phyloP scores from a whole-genome alignment of 2,329 filamentous ascomycete genomes.

The Ophiostoma sp. region DNA sequence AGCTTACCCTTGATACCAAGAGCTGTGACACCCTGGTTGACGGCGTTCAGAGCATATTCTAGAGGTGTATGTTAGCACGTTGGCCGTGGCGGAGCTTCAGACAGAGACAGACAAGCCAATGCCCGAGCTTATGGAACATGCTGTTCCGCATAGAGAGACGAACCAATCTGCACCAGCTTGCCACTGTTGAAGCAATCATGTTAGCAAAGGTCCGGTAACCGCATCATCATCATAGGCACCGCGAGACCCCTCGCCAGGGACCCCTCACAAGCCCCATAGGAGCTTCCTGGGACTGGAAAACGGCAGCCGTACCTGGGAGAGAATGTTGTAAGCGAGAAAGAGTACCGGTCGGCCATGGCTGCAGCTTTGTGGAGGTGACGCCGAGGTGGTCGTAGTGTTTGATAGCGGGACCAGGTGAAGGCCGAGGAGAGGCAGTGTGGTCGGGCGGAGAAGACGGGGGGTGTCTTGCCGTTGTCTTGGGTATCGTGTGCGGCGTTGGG shows the following conservation, averaged over 20 bases:
- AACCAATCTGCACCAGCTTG: slow-evolving; percentile 96
- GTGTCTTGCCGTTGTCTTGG: background rate
- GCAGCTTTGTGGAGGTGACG: slow-evolving; percentile 28
- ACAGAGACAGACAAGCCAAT: background rate
- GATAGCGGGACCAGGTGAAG: background rate
- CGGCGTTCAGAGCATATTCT: slow-evolving; percentile 99
- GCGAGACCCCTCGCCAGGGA: background rate
- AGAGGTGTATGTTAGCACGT: slow-evolving; percentile 17
- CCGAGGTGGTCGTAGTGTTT: background rate
- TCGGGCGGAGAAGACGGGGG: slow-evolving; percentile 5
- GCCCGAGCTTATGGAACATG: background rate
- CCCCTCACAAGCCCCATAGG: background rate
- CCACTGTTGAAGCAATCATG: slow-evolving; percentile 52
- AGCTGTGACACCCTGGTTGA: slow-evolving; percentile 98
- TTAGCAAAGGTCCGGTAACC: slow-evolving; percentile 16
- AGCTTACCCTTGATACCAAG: slow-evolving; percentile 90
- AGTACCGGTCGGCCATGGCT: slow-evolving; percentile 93
- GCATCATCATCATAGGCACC: no score
- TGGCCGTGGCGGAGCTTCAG: background rate
- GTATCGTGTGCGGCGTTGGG: background rate
- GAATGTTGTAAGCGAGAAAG: slow-evolving; percentile 98
- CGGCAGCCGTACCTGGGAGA: slow-evolving; percentile 75
- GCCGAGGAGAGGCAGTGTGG: slow-evolving; percentile 1
- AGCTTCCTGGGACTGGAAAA: background rate
- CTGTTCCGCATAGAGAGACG: slow-evolving; percentile 23